Percentiles rank a stretch among this genome's conserved stretches.
phyloP scores from a whole-genome alignment of 1,284 basidiomycete species.

The Puccinia triticina region DNA sequence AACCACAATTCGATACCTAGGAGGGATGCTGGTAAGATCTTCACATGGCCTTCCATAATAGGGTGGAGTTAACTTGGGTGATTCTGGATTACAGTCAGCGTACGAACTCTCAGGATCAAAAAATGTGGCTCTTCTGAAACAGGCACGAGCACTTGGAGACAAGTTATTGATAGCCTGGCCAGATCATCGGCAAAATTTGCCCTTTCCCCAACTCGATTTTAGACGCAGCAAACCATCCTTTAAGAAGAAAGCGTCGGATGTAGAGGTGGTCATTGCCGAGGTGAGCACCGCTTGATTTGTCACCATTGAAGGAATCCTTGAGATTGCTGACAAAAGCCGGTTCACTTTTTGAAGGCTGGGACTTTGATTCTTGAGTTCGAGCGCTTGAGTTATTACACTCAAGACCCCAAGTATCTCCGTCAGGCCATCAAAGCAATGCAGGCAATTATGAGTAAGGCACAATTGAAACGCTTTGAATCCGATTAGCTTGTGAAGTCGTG shows the following conservation, averaged over 20 bases:
- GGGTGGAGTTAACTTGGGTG: not conserved
- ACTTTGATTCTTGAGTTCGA: conserved; percentile 49
- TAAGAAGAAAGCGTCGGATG: not conserved
- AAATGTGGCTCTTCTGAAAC: conserved; percentile 35
- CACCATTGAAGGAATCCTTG: not conserved
- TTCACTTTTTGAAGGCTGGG: conserved; percentile 25
- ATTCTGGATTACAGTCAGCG: conserved; percentile 21
- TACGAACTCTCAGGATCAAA: conserved; percentile 49
- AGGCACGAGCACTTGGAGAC: conserved; percentile 37
- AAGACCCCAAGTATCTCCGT: conserved; percentile 38
- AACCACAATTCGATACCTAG: conserved; percentile 48
- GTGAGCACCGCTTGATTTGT: not conserved
- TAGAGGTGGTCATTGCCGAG: not conserved
- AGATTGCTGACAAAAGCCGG: not conserved
- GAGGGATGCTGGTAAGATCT: conserved; percentile 43
- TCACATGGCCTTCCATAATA: not conserved
- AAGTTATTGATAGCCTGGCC: conserved; percentile 38
- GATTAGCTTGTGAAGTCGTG: not conserved
- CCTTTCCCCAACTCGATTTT: conserved; percentile 32
- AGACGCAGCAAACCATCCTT: conserved; percentile 2
- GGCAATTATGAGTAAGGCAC: conserved; percentile 40
- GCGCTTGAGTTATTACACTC: conserved; percentile 44
- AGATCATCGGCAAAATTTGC: conserved; percentile 40
- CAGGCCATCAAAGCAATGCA: conserved; percentile 41
- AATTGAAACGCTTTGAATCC: not conserved